Conservation (phyloP, 2,329 filamentous ascomycete species). For the Endothia cerciana region DNA sequence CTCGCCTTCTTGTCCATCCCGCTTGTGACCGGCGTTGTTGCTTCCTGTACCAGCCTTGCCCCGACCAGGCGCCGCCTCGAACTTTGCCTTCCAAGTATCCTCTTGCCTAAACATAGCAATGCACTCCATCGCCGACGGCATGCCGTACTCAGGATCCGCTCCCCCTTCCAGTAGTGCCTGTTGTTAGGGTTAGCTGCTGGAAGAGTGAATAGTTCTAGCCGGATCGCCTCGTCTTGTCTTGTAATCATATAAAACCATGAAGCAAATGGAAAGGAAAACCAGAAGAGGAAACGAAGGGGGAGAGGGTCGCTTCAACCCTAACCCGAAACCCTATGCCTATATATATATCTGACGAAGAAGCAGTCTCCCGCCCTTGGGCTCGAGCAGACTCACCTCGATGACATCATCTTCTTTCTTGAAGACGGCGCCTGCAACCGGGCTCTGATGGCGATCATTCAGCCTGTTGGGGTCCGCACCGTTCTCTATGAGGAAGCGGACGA, state of each 20-base stretch:
- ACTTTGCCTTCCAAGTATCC: constrained; percentile 53
- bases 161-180: constrained; percentile 55
- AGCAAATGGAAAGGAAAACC: background rate
- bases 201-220: background rate
- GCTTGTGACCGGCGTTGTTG: background rate
- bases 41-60: constrained; percentile 43
- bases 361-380: too few relatives aligned
- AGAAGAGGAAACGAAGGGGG: background rate
- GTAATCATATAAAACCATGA: background rate
- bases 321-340: too few relatives aligned
- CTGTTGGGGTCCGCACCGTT: constrained; percentile 69
- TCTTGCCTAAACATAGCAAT: constrained; percentile 57
- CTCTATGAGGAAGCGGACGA: constrained; percentile 63
- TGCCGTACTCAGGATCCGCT: constrained; percentile 57
- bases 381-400: constrained; percentile 52
- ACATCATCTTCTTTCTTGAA: constrained; percentile 73
- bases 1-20: background rate
- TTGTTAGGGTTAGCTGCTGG: background rate
- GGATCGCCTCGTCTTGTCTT: background rate
- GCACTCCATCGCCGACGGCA: constrained; percentile 53
- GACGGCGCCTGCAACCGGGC: constrained; percentile 70
- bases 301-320: background rate
- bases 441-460: constrained; percentile 70
- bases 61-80: constrained; percentile 52
- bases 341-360: too few relatives aligned